Conservation (phyloP, 192 early-diverging fungal species). For the Coemansia sp. region DNA sequence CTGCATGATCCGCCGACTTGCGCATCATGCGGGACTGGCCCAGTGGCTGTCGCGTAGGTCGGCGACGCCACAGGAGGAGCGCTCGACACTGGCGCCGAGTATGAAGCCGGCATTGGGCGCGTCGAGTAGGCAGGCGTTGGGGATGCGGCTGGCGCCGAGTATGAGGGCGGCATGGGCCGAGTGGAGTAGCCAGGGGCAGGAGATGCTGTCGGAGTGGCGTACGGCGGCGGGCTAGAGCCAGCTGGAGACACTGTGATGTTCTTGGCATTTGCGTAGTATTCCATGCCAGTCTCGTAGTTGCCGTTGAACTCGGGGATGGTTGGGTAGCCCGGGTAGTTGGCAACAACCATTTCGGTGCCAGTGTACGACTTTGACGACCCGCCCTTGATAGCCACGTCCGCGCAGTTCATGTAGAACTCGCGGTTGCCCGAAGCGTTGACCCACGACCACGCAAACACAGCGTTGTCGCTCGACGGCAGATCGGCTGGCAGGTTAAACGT, state of each 20-base stretch:
- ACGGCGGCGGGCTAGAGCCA: background rate
- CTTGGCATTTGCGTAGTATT: slow-evolving; percentile 13
- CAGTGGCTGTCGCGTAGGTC: background rate
- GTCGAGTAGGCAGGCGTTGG: background rate
- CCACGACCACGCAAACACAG: slow-evolving; percentile 60
- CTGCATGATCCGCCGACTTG: slow-evolving; percentile 4
- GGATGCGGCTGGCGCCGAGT: background rate
- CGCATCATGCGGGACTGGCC: background rate
- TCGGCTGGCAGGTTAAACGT: slow-evolving; percentile 51
- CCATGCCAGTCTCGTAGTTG: slow-evolving; percentile 18
- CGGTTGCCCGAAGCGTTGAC: slow-evolving; percentile 56
- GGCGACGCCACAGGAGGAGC: slow-evolving; percentile 2
- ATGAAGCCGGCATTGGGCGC: slow-evolving; percentile 2
- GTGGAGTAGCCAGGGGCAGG: background rate
- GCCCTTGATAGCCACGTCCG: slow-evolving; percentile 21
- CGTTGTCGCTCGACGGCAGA: slow-evolving; percentile 48
- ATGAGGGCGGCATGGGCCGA: background rate
- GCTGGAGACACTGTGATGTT: slow-evolving; percentile 18
- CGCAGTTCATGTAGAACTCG: no score
- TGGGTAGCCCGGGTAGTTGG: slow-evolving; percentile 37
- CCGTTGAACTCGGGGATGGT: slow-evolving; percentile 41
- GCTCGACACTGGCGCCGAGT: slow-evolving; percentile 1
- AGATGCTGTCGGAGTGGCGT: background rate
- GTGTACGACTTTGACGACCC: slow-evolving; percentile 15
- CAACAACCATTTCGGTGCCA: slow-evolving; percentile 17